These are phyloP conservation scores for Pisolithus albus DNA, from an alignment of 768 basidiomycete genomes.

Conservation along the genomic window DNA sequence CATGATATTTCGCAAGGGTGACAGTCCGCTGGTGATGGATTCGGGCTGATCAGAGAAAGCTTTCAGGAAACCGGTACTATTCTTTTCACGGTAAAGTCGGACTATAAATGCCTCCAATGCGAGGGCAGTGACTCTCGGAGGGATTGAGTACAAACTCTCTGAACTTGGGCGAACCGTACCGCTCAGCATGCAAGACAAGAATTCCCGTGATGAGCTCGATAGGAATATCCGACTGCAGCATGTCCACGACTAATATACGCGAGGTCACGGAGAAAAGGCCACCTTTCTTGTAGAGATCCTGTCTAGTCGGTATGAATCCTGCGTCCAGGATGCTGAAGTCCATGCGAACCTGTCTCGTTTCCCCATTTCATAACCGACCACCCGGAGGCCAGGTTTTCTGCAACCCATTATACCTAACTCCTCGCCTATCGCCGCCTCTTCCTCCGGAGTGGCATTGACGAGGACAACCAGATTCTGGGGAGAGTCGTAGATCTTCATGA, in stretches of 20 bases:
- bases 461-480: constrained; percentile 78
- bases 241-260: constrained; percentile 90
- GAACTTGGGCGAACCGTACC: constrained; percentile 36
- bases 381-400: constrained; percentile 73
- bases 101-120: constrained; percentile 91
- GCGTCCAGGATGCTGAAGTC: constrained; percentile 1
- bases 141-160: background rate
- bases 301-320: constrained; percentile 37
- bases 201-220: constrained; percentile 83
- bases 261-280: constrained; percentile 91
- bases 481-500: constrained; percentile 90
- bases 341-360: constrained; percentile 67
- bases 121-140: constrained; percentile 70
- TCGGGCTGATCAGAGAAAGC: constrained; percentile 98
- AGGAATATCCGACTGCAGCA: constrained; percentile 83
- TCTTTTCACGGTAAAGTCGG: constrained; percentile 84
- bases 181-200: constrained; percentile 86
- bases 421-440: constrained; percentile 87
- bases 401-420: constrained; percentile 92
- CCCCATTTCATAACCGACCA: constrained; percentile 76
- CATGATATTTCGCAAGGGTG: constrained; percentile 87
- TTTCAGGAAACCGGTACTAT: constrained; percentile 86
- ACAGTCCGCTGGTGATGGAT: constrained; percentile 86
- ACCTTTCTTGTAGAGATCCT: constrained; percentile 79
- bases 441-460: constrained; percentile 77